Base-by-base conservation (phyloP, 768 basidiomycete genomes). In the Tephrocybe sp. region DNA sequence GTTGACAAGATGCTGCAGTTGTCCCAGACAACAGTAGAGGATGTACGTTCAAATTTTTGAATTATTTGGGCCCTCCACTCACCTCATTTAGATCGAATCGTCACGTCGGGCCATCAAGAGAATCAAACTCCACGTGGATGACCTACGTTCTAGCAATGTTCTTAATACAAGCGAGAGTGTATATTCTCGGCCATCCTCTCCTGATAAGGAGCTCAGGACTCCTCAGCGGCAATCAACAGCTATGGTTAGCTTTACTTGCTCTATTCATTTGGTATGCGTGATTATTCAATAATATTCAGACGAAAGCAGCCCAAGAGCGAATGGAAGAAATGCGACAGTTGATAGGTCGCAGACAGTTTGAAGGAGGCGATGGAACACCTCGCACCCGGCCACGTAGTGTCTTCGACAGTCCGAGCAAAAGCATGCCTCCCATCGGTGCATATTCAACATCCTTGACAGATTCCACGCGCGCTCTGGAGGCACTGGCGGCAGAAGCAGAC, bases 301-400 rank as follows among this genome's bases (percentile, higher is more conserved):
- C 80, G 11, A 83, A 69, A 60, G 89, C 84, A 47, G 89, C 89
- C 28, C 84, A 83, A 56, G 84, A 84, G 28, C 82, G 91, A 19
- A 76, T 91, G 74, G 83, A 89, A 58, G 91, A 93, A 64, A 89
- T 93, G 89, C 79, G 84, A 32, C 80, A 79, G 55, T 71, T 90
- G 48, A 90, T 93, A 50, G 69, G 72, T 30, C 78, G 73, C 53
- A 73, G 89, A 55, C 74, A 80, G 22, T 16, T 47, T 15, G 57
- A 59, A 58, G n/a, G n/a, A n/a, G 72, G 67, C 15, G 85, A 84
- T 28, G 65, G 66, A 5, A 72, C 78, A 8, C 76, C 79, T 49
- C 75, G 76, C 21, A 68, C 65, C 47, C 76, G 80, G 42, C 68
- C 78, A 9, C 72, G 75, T 31, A 77, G 61, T 56, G 59, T 67